Base-by-base conservation (phyloP, 306 rosid genomes). In the Comarum palustre region DNA sequence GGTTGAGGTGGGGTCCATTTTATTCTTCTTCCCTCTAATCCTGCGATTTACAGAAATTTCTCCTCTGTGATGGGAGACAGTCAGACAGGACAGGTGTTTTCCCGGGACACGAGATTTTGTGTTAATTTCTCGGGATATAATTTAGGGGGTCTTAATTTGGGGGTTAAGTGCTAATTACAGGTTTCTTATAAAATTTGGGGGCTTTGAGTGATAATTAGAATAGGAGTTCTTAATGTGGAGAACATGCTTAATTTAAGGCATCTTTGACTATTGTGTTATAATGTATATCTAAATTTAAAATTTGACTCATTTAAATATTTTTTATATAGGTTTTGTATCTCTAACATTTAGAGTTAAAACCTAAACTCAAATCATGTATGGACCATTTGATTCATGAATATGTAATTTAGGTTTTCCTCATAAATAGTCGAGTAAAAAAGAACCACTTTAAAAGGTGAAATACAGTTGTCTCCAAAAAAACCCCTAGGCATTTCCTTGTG, bases 1-100 rank as follows among this genome's bases (percentile, higher is more conserved):
- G 12, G 48, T 24, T 68, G 36, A 64, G 77, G 77, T 81, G 83
- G 86, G 86, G 68, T 70, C 89, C 84, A 73, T n/a, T 24, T 47
- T 11, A 6, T 24, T 22, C 16, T 55, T 29, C 16, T 25, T 67
- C 31, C 15, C 13, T 8, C 11, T 55, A 29, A 20, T 8, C n/a
- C 20, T 71, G 41, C 25, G 14, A 42, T 8, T 67, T 57, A 45
- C 70, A 73, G 57, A 67, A 10, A 25, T 58, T 27, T 72, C 43
- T 58, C 75, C 12, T 13, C 65, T 55, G 27, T 54, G 52, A 71
- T 71, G 54, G 54, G 27, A 24, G 52, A 54, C 65, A 54, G 27
- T 29, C 2, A 29, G 41, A 60, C 46, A 36, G 27, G n/a, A 24
- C 64, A 13, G 14, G 27, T 52, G 12, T 0, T 62, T 72, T 58